Percentiles rank a stretch among this genome's conserved stretches.
These are phyloP conservation scores for Elsinoe necatrix DNA, from an alignment of 2,329 filamentous ascomycete species.

Conservation along the genomic window DNA sequence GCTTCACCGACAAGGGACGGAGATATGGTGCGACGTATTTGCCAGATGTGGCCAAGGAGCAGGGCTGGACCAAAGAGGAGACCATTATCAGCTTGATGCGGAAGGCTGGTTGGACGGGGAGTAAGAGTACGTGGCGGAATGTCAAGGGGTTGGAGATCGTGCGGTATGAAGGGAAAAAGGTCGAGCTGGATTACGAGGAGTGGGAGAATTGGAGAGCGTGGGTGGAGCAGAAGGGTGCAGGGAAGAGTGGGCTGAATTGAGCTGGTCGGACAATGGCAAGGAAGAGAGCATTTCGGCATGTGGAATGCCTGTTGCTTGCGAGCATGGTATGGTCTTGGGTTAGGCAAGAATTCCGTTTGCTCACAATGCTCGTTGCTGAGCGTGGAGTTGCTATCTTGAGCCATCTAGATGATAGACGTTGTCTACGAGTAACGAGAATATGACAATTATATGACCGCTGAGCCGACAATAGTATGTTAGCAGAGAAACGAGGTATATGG, in stretches of 20 bases:
- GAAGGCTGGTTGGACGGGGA: conserved; percentile 84
- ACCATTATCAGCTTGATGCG: conserved; percentile 81
- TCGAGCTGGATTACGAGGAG: conserved; percentile 59
- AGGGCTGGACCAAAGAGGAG: conserved; percentile 93
- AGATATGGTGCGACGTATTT: conserved; percentile 83
- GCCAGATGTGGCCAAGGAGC: conserved; percentile 82
- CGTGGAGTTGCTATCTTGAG: neutral
- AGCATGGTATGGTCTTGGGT: too few species aligned
- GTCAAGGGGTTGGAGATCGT: conserved; percentile 66
- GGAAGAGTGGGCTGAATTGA: neutral
- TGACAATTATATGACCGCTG: neutral
- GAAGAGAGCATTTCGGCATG: neutral
- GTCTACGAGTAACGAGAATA: neutral
- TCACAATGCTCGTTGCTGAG: neutral
- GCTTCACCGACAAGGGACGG: conserved; percentile 64
- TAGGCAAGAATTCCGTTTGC: neutral
- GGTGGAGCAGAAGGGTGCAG: conserved; percentile 40
- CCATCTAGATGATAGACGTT: conserved; percentile 3
- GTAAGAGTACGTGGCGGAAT: conserved; percentile 59
- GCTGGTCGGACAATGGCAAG: too few species aligned
- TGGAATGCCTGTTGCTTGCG: neutral
- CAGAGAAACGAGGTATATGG: too few species aligned
- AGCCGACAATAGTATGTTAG: too few species aligned
- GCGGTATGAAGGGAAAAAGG: conserved; percentile 79
- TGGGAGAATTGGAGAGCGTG: conserved; percentile 75